Evolutionary conservation across 2,329 filamentous ascomycete species (phyloP).

Genomic region (Polytolypa hystricis): DNA sequence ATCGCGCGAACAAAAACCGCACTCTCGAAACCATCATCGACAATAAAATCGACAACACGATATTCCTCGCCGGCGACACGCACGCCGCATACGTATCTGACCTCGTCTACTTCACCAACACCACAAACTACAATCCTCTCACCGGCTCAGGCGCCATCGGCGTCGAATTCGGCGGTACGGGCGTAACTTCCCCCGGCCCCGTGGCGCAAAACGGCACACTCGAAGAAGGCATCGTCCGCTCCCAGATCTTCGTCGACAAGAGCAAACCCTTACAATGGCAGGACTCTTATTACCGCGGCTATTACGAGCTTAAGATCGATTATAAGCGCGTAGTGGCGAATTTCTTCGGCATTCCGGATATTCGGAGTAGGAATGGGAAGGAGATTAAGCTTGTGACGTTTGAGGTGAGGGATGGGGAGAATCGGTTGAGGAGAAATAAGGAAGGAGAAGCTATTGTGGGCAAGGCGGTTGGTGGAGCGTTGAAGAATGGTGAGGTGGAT

Average conservation of each 20-base stretch:
- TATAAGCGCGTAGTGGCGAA: slow-evolving; percentile 49
- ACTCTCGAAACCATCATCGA: slow-evolving; percentile 56
- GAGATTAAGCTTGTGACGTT: slow-evolving; percentile 61
- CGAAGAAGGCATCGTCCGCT: slow-evolving; percentile 38
- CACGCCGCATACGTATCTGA: slow-evolving; percentile 57
- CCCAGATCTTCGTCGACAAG: slow-evolving; percentile 33
- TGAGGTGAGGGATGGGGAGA: slow-evolving; percentile 2
- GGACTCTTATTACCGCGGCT: slow-evolving; percentile 62
- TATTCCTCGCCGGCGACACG: slow-evolving; percentile 60
- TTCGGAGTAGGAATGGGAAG: slow-evolving; percentile 48
- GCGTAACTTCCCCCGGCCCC: slow-evolving; percentile 50
- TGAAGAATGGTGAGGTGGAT: slow-evolving; percentile 3
- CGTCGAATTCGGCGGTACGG: slow-evolving; percentile 56
- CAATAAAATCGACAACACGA: slow-evolving; percentile 60
- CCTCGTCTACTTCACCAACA: slow-evolving; percentile 45
- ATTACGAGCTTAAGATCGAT: slow-evolving; percentile 53
- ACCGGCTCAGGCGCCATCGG: slow-evolving; percentile 48
- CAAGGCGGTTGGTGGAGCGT: slow-evolving; percentile 1
- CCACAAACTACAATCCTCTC: slow-evolving; percentile 38
- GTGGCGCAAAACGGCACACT: slow-evolving; percentile 50
- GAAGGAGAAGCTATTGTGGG: slow-evolving; percentile 1
- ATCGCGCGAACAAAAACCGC: slow-evolving; percentile 58
- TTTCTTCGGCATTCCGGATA: slow-evolving; percentile 54
- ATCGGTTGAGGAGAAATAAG: slow-evolving; percentile 3
- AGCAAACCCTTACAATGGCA: slow-evolving; percentile 63